Conservation (phyloP, 2,329 filamentous ascomycete genomes). For the Balansia obtecta region DNA sequence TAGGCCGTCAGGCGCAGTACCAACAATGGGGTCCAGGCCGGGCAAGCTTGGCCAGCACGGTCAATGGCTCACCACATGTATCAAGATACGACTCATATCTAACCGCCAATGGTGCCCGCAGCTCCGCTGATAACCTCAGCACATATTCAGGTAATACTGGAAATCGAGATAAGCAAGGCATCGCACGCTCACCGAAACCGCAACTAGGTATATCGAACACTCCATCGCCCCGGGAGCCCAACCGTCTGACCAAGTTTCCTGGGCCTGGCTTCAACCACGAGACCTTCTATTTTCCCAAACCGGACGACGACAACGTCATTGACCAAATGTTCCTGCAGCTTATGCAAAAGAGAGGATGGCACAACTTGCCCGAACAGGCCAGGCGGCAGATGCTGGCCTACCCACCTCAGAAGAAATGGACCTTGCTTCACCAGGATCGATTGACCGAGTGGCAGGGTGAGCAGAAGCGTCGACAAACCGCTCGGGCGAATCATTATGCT, state of each 20-base stretch:
- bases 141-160: constrained; percentile 43
- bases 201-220: constrained; percentile 39
- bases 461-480: constrained; percentile 71
- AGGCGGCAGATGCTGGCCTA: constrained; percentile 94
- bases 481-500: constrained; percentile 58
- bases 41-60: constrained; percentile 41
- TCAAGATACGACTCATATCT: constrained; percentile 54
- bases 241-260: constrained; percentile 43
- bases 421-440: constrained; percentile 86
- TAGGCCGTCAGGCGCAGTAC: constrained; percentile 59
- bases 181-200: constrained; percentile 18
- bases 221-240: constrained; percentile 43
- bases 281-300: constrained; percentile 53
- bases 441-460: constrained; percentile 90
- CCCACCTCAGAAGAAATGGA: constrained; percentile 93
- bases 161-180: constrained; percentile 25
- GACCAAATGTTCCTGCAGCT: constrained; percentile 85
- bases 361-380: constrained; percentile 90
- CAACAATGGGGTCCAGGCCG: constrained; percentile 59
- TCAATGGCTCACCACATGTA: constrained; percentile 37
- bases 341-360: constrained; percentile 97
- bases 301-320: constrained; percentile 69
- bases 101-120: constrained; percentile 45
- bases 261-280: constrained; percentile 27
- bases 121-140: constrained; percentile 40